Evolutionary conservation across 2,329 filamentous ascomycete genomes (phyloP).

Genomic region (Cladosporium velox): DNA sequence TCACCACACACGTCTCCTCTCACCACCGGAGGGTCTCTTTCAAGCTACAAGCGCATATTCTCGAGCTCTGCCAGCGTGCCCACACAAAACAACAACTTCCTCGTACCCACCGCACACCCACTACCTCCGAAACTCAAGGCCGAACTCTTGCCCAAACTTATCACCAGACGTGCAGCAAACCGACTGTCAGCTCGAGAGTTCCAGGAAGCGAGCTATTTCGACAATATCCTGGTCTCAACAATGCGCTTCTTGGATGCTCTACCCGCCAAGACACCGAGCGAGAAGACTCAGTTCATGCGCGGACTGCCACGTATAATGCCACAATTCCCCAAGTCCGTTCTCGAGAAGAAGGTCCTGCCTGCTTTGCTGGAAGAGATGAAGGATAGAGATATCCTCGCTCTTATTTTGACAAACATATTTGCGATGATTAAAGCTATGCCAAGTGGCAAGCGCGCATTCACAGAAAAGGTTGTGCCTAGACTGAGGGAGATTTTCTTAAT

Average conservation of each 20-base stretch:
- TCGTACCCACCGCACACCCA: constrained; percentile 66
- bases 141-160: constrained; percentile 78
- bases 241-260: constrained; percentile 92
- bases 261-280: constrained; percentile 85
- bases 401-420: constrained; percentile 90
- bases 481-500: constrained; percentile 80
- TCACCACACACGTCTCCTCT: constrained; percentile 88
- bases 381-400: constrained; percentile 79
- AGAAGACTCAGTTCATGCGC: constrained; percentile 89
- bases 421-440: constrained; percentile 81
- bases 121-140: constrained; percentile 76
- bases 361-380: constrained; percentile 91
- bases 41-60: constrained; percentile 83
- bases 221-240: constrained; percentile 93
- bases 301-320: constrained; percentile 83
- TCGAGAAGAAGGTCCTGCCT: constrained; percentile 91
- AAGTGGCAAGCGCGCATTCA: constrained; percentile 74
- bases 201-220: constrained; percentile 92
- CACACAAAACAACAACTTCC: constrained; percentile 77
- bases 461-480: constrained; percentile 80
- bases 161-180: constrained; percentile 84
- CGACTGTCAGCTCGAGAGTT: constrained; percentile 87
- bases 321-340: constrained; percentile 88
- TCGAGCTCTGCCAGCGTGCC: constrained; percentile 76
- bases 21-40: constrained; percentile 76